Evolutionary conservation across 306 rosid genomes (phyloP).

Genomic region (Quercus glauca): DNA sequence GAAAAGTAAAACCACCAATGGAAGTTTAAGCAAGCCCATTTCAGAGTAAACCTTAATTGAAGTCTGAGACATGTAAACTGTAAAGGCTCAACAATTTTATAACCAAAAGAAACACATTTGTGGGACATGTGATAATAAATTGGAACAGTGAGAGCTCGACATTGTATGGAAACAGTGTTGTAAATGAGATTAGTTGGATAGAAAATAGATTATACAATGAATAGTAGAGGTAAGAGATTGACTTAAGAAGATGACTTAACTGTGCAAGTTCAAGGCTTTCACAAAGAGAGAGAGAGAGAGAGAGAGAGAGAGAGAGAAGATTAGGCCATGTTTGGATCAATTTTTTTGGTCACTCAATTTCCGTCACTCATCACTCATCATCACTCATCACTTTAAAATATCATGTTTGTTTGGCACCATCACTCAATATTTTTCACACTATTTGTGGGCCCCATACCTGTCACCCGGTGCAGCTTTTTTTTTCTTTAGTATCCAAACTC

Average conservation of each 20-base stretch:
- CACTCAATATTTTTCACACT: too few species aligned
- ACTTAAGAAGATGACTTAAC: slow-evolving; percentile 3
- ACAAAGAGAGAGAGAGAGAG: too few species aligned
- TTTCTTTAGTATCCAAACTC: too few species aligned
- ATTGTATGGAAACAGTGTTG: neutral
- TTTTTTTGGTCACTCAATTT: too few species aligned
- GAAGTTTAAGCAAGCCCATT: slow-evolving; percentile 47
- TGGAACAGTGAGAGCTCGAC: slow-evolving; percentile 16
- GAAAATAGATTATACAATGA: slow-evolving; percentile 11
- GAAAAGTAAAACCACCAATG: slow-evolving; percentile 29
- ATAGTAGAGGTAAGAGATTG: slow-evolving; percentile 27
- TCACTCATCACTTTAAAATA: too few species aligned
- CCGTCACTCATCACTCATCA: too few species aligned
- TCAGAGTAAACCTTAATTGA: slow-evolving; percentile 18
- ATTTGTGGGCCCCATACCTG: too few species aligned
- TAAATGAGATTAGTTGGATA: slow-evolving; percentile 13
- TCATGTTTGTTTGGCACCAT: too few species aligned
- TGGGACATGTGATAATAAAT: slow-evolving; percentile 15
- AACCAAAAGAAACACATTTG: slow-evolving; percentile 27
- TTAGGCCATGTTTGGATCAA: too few species aligned
- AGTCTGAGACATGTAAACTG: neutral
- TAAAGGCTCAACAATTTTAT: slow-evolving; percentile 11
- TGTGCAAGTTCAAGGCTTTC: too few species aligned
- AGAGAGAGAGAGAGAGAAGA: too few species aligned
- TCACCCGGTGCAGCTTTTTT: too few species aligned